phyloP scores from a whole-genome alignment of 371 early-diverging fungal genomes.

The Circinella umbellata region DNA sequence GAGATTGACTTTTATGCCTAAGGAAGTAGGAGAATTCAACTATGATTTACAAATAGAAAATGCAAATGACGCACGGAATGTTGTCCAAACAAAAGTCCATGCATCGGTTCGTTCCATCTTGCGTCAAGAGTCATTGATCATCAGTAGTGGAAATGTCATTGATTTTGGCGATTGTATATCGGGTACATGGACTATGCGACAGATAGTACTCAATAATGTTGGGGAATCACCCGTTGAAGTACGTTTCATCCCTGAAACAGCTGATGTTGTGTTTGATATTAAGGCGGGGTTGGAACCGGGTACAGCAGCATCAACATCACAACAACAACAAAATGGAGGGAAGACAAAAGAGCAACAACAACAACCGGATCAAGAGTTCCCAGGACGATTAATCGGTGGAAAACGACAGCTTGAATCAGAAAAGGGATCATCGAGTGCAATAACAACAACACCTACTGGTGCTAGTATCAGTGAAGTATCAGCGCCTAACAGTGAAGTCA shows the following conservation, averaged over 20 bases:
- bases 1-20: constrained; percentile 86
- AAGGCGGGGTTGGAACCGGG: constrained; percentile 31
- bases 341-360: constrained; percentile 8
- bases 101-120: constrained; percentile 80
- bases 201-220: constrained; percentile 84
- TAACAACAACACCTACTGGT: constrained; percentile 25
- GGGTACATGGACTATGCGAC: constrained; percentile 81
- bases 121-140: constrained; percentile 76
- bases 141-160: constrained; percentile 78
- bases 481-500: constrained; percentile 54
- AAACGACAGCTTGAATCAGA: not conserved
- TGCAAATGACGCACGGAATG: constrained; percentile 85
- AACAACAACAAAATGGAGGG: not conserved
- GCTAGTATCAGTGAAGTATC: constrained; percentile 56
- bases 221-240: constrained; percentile 82
- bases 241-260: constrained; percentile 79
- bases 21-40: constrained; percentile 86
- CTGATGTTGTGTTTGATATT: constrained; percentile 72
- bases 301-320: constrained; percentile 15
- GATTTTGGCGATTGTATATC: constrained; percentile 96
- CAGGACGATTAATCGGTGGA: not conserved
- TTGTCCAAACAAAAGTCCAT: constrained; percentile 80
- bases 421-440: not conserved
- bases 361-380: constrained; percentile 1
- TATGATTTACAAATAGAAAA: constrained; percentile 92